Percentiles rank a stretch among this genome's conserved stretches.
Evolutionary conservation across 495 filamentous ascomycete species (phyloP).

Genomic region (Coniosporium apollinis): DNA sequence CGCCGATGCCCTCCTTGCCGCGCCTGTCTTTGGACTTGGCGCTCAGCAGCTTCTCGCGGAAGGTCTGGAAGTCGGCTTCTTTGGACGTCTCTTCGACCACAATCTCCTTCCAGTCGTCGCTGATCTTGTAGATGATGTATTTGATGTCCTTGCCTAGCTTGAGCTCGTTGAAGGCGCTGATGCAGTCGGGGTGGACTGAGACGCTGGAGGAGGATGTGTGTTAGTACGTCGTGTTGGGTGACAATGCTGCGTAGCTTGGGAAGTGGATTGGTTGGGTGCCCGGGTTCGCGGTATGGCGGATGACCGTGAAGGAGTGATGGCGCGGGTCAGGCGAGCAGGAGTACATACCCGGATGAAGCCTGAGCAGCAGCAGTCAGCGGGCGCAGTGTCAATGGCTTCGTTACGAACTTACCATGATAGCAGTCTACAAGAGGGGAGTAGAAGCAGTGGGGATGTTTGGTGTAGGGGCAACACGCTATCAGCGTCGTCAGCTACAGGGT

Average conservation of each 20-base stretch:
- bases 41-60: slow-evolving; percentile 62
- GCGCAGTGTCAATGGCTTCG: too few relatives aligned
- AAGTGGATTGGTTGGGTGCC: too few relatives aligned
- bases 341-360: slow-evolving; percentile 1
- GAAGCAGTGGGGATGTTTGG: too few relatives aligned
- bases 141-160: slow-evolving; percentile 79
- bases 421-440: too few relatives aligned
- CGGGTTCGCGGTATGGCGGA: too few relatives aligned
- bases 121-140: slow-evolving; percentile 95
- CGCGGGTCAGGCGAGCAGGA: not conserved
- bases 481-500: too few relatives aligned
- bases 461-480: too few relatives aligned
- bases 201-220: too few relatives aligned
- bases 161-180: slow-evolving; percentile 71
- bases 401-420: slow-evolving; percentile 1
- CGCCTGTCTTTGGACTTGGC: slow-evolving; percentile 41
- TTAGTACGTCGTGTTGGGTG: too few relatives aligned
- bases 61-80: slow-evolving; percentile 28
- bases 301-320: too few relatives aligned
- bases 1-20: slow-evolving; percentile 46
- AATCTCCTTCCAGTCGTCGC: slow-evolving; percentile 81
- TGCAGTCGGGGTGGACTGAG: slow-evolving; percentile 60
- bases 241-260: not conserved
- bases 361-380: not conserved
- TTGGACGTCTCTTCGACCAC: slow-evolving; percentile 57